Conservation (phyloP, 2,329 filamentous ascomycete species). For the Cordyceps cicadae region DNA sequence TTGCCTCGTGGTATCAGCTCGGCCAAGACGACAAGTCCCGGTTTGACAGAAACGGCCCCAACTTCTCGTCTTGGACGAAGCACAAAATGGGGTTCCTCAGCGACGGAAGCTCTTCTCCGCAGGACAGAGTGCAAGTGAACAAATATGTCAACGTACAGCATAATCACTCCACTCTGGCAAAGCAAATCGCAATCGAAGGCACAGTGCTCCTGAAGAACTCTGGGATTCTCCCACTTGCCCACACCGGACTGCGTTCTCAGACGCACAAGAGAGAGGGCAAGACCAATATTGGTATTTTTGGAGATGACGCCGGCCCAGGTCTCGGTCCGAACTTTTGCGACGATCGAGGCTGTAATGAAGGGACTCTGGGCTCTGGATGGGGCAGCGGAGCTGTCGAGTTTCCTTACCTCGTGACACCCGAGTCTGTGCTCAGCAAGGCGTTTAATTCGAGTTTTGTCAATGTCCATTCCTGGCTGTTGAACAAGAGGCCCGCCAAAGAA, state of each 20-base stretch:
- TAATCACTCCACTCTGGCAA: slow-evolving; percentile 41
- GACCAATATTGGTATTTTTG: slow-evolving; percentile 40
- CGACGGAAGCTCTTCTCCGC: slow-evolving; percentile 37
- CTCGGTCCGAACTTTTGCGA: slow-evolving; percentile 57
- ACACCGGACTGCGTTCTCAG: slow-evolving; percentile 21
- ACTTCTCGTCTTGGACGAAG: slow-evolving; percentile 68
- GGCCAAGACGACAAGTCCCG: slow-evolving; percentile 64
- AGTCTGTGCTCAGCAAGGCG: slow-evolving; percentile 49
- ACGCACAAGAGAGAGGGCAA: slow-evolving; percentile 27
- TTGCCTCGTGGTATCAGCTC: slow-evolving; percentile 84
- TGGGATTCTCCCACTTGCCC: slow-evolving; percentile 42
- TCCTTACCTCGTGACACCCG: slow-evolving; percentile 58
- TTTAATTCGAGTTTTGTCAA: slow-evolving; percentile 34
- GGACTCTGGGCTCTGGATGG: slow-evolving; percentile 65
- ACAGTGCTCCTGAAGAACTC: slow-evolving; percentile 55
- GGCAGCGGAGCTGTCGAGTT: slow-evolving; percentile 61
- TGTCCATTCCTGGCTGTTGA: slow-evolving; percentile 52
- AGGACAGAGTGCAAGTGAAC: slow-evolving; percentile 46
- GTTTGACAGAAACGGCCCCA: slow-evolving; percentile 65
- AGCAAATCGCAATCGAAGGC: slow-evolving; percentile 47
- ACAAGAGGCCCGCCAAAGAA: slow-evolving; percentile 46
- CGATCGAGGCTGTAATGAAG: slow-evolving; percentile 60
- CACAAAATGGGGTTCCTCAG: slow-evolving; percentile 46
- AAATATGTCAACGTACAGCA: slow-evolving; percentile 56
- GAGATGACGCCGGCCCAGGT: slow-evolving; percentile 42